Evolutionary conservation across 2,329 filamentous ascomycete species (phyloP), one percentile per base, ranked within the genome.

Genomic region (Fusarium sp.): DNA sequence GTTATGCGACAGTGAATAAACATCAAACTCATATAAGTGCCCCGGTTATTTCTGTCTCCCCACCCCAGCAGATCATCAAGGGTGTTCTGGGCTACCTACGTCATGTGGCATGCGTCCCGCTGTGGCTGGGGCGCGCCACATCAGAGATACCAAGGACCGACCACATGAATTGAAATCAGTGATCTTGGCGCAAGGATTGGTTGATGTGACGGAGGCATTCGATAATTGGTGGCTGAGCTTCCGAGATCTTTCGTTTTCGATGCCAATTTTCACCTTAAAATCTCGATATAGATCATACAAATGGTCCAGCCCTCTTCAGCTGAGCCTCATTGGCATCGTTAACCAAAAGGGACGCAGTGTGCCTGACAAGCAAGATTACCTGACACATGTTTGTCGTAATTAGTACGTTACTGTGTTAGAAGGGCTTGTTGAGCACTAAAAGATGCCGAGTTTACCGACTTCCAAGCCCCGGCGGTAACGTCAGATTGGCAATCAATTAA

Each of bases 381-480:
- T 71, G 59, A 70, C 69, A 59, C 56, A 47, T 56, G 52, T 39
- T 49, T 54, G 57, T 68, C 65, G 60, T 68, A 66, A 66, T 68
- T 44, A 51, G 37, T 45, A 52, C 35, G 52, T 59, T 65, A 45
- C 33, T 32, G 44, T 48, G 47, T 47, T 57, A 46, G 35, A 50
- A 30, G 47, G 49, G 32, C 52, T 49, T 27, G 32, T 25, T 56
- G 17, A 45, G 43, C 53, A 50, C 51, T 27, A 37, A 33, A 27
- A 48, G 47, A 65, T 70, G 69, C 60, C 71, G 71, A 62, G 62
- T 67, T 68, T 65, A 57, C 69, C 71, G 69, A 63, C 40, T 39
- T 15, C 52, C 61, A 59, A 60, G 43, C 52, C 51, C 45, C 46
- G 49, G 47, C 43, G 25, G 48, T 39, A 57, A 58, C 56, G 63